Percentiles rank a stretch among this genome's conserved stretches.
These are phyloP conservation scores for Amniculicola lignicola DNA, from an alignment of 495 filamentous ascomycete species.

Conservation along the genomic window DNA sequence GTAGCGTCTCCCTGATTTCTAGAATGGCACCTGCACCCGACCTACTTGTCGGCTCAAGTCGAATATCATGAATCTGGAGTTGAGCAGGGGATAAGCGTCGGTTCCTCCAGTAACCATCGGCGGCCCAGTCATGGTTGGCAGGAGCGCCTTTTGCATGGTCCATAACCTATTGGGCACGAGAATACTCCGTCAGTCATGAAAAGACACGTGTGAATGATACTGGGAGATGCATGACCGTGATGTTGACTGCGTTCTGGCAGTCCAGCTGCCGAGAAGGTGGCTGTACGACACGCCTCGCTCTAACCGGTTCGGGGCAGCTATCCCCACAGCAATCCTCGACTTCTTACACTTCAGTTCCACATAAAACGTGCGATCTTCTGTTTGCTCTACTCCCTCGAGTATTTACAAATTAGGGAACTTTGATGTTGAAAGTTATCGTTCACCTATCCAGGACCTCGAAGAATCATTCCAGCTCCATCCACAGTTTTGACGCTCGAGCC, in stretches of 20 bases:
- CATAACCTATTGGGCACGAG: neutral
- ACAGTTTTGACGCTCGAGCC: too few species aligned
- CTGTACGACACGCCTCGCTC: too few species aligned
- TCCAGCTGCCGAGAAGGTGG: too few species aligned
- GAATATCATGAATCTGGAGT: constrained; percentile 42
- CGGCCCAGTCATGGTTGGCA: constrained; percentile 33
- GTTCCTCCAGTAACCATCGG: constrained; percentile 38
- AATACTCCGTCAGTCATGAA: neutral
- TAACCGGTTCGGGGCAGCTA: too few species aligned
- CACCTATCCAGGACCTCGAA: too few species aligned
- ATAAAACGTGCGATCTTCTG: too few species aligned
- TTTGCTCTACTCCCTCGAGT: too few species aligned
- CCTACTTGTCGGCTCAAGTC: constrained; percentile 31
- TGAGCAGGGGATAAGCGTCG: constrained; percentile 40
- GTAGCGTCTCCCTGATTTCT: constrained; percentile 37
- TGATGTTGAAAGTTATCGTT: too few species aligned
- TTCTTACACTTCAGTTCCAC: too few species aligned
- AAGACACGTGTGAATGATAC: neutral
- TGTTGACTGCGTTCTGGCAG: neutral
- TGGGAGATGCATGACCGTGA: neutral
- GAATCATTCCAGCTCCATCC: too few species aligned
- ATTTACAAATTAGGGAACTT: too few species aligned
- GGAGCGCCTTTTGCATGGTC: constrained; percentile 26
- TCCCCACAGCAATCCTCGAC: too few species aligned
- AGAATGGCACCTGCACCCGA: constrained; percentile 33